Evolutionary conservation across 352 stramenopile species (phyloP), one percentile per base, ranked within the genome.

Genomic region (Pilasporangium apinafurcum): DNA sequence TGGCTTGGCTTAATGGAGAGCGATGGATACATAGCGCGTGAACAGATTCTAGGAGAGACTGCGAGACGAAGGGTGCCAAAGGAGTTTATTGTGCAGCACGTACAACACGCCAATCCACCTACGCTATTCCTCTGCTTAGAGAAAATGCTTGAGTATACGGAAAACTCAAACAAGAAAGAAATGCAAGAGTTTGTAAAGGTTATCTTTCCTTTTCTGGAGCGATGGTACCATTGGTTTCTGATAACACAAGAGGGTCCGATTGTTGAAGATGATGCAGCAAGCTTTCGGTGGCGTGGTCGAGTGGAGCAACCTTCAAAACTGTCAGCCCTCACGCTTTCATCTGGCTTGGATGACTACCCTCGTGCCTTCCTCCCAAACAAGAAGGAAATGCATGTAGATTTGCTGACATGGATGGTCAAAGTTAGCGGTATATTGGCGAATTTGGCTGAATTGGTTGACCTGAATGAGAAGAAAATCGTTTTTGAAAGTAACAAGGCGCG

Each of bases 341-440:
- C 86, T 0, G 92, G 92, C 0, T 50, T 98, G 7, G 92, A 98
- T 37, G 92, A 98, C 60, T 98, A 95, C 51, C 92, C 92, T 2
- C 67, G 81, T 39, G 80, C 82, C 1, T 92, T 71, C n/a, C 53
- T 59, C 34, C 73, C 83, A 3, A 81, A 65, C 21, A 44, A 80
- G 8, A 57, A 80, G 24, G 89, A 98, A 48, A 84, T 82, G 55
- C 89, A 98, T 43, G 78, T 97, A 18, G 92, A 98, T 46, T 35
- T 97, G 41, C 44, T 95, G 0, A 81, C 75, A 29, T 98, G 92
- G 92, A 88, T 97, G 64, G 78, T 92, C 27, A 77, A 76, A 26
- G 62, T 62, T 17, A 89, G 69, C 35, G 53, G 76, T 14, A 49
- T 89, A 12, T 68, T 92, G 49, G 48, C 57, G 1, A 63, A 62